phyloP scores from a whole-genome alignment of 75 land plant species.

The Sequoia sempervirens region DNA sequence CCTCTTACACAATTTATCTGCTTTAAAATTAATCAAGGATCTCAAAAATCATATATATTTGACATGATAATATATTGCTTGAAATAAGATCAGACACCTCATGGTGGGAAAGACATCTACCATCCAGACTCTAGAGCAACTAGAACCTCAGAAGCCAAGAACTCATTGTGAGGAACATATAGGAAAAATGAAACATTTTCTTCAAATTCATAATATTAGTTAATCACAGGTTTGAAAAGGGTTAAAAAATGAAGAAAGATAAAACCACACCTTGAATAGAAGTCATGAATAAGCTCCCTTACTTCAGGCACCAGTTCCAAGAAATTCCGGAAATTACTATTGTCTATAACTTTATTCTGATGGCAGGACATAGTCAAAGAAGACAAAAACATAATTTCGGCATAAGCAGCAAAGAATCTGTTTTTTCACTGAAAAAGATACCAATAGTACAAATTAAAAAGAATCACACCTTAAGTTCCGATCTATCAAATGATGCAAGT shows the following conservation, averaged over 20 bases:
- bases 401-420: background rate
- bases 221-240: background rate
- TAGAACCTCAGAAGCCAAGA: background rate
- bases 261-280: conserved; percentile 78
- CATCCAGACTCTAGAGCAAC: background rate
- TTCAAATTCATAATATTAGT: background rate
- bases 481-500: conserved; percentile 90
- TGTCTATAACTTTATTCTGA: conserved; percentile 94
- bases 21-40: background rate
- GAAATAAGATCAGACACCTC: background rate
- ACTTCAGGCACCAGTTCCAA: conserved; percentile 95
- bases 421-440: background rate
- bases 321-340: conserved; percentile 86
- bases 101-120: background rate
- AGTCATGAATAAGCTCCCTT: conserved; percentile 93
- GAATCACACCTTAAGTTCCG: conserved; percentile 67
- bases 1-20: background rate
- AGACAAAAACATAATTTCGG: background rate
- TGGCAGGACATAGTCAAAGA: background rate
- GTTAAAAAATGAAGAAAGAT: background rate
- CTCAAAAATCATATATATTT: background rate
- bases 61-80: background rate
- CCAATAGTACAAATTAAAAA: background rate
- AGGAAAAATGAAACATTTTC: background rate
- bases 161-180: background rate